phyloP scores from a whole-genome alignment of 148 eudicot species.

The Fagopyrum homotropicum region DNA sequence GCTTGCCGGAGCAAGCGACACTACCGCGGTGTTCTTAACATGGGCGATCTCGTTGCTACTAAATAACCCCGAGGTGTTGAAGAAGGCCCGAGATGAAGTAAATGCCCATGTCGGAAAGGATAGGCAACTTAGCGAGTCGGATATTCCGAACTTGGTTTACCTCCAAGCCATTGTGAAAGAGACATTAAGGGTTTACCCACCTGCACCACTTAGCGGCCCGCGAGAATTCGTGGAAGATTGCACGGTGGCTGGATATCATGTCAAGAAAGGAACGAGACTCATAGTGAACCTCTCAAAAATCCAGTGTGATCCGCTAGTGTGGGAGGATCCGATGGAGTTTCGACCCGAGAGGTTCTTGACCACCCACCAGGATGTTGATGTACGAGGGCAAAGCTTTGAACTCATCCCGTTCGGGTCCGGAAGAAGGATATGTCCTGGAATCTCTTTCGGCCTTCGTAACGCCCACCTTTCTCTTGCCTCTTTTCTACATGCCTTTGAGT shows the following conservation, averaged over 20 bases:
- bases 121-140: constrained; percentile 20
- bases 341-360: constrained; percentile 12
- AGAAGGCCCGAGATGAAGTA: constrained; percentile 26
- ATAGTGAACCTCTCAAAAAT: constrained; percentile 6
- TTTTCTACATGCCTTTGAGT: constrained; percentile 15
- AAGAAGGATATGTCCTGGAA: constrained; percentile 19
- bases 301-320: constrained; percentile 7
- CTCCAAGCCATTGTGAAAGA: constrained; percentile 35
- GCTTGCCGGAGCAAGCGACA: constrained; percentile 24
- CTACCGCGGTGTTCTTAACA: constrained; percentile 22
- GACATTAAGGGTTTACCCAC: constrained; percentile 27
- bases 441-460: constrained; percentile 10
- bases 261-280: constrained; percentile 12
- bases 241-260: constrained; percentile 3
- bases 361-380: constrained; percentile 18
- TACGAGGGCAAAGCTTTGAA: constrained; percentile 12
- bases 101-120: constrained; percentile 23
- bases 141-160: constrained; percentile 20
- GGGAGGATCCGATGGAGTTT: constrained; percentile 5
- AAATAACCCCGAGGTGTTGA: constrained; percentile 19
- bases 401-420: constrained; percentile 24
- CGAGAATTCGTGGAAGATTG: constrained; percentile 6
- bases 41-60: constrained; percentile 28
- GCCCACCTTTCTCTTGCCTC: constrained; percentile 10
- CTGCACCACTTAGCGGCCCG: constrained; percentile 14